Base-by-base conservation (phyloP, 2,329 filamentous ascomycete genomes). In the Chaetomiaceae sp. region DNA sequence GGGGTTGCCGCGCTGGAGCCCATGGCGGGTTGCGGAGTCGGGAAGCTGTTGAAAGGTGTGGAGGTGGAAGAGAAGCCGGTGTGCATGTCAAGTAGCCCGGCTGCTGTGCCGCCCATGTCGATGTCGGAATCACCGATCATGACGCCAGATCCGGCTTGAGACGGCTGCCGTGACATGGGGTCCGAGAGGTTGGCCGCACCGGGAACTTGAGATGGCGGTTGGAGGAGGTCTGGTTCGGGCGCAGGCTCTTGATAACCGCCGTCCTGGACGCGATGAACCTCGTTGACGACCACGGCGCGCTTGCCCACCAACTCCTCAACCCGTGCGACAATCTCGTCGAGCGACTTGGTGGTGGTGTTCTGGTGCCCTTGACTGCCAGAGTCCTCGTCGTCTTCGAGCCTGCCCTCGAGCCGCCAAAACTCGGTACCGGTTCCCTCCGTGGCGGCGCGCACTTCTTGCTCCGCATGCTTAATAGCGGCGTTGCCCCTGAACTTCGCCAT, bases 401-500 rank as follows among this genome's bases (percentile, higher is more conserved):
- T 71, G n/a, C 80, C 80, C 64, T 89, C 85, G 11, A 88, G 69
- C 57, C 81, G 78, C 79, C 85, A 84, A 27, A 80, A 68, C 61
- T 88, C 85, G 1, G 77, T 66, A 1, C 80, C 82, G 2, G 75
- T 74, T 45, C 81, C 79, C 17, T 86, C 79, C 1, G 82, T 77
- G 1, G 87, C 79, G 51, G 78, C 78, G 31, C 89, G 83, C 51
- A 97, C 75, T 55, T 88, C 83, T 62, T 85, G 81, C 70, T 96
- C 92, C 1, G 89, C 87, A 53, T 82, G 77, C 62, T 83, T 85
- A 46, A 95, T 76, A 0, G 84, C 71, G 7, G 87, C 86, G 50
- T 83, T 84, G 51, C 82, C 81, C 68, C 85, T 86, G 62, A 96
- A 81, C 59, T 85, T 86, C 22, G 84, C 82, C 72, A 97, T 80